A percentile compares a stretch with the other conserved stretches of the same genome.
phyloP scores from a whole-genome alignment of 2,329 filamentous ascomycete species.

The Sarocladiaceae sp. region DNA sequence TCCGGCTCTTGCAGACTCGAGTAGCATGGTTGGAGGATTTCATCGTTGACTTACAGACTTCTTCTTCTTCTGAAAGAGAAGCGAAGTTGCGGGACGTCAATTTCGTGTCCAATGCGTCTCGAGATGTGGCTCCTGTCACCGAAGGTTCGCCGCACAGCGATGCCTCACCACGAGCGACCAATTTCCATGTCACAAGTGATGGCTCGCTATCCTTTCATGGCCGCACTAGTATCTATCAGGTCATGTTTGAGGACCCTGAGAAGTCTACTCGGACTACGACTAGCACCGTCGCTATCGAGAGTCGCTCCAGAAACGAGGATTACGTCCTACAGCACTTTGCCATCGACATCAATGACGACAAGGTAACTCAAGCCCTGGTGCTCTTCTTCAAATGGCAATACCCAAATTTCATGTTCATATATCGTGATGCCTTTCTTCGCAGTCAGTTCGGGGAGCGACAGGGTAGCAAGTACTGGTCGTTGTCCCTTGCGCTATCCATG shows the following conservation, averaged over 20 bases:
- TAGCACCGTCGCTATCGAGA: not conserved
- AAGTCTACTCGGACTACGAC: conserved; percentile 10
- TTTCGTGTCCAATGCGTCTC: not conserved
- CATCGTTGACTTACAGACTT: conserved; percentile 11
- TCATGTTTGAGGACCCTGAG: conserved; percentile 11
- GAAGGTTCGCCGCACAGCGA: not conserved
- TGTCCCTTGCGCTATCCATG: conserved; percentile 17
- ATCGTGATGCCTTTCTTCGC: conserved; percentile 22
- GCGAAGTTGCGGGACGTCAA: not conserved
- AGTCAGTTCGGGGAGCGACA: conserved; percentile 18
- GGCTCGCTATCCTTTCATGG: conserved; percentile 15
- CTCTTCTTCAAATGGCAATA: conserved; percentile 26
- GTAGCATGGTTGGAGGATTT: conserved; percentile 16
- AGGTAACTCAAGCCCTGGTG: conserved; percentile 16
- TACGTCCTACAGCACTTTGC: conserved; percentile 19
- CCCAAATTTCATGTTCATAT: conserved; percentile 27
- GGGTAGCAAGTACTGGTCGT: conserved; percentile 23
- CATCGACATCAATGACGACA: conserved; percentile 17
- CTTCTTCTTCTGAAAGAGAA: conserved; percentile 1
- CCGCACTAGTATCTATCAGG: conserved; percentile 22
- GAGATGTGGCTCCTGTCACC: not conserved
- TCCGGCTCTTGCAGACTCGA: conserved; percentile 12
- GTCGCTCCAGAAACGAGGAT: conserved; percentile 11
- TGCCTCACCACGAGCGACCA: not conserved
- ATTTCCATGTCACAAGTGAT: not conserved